Base-by-base conservation (phyloP, 2,329 filamentous ascomycete species). In the Monilinia aucupariae region DNA sequence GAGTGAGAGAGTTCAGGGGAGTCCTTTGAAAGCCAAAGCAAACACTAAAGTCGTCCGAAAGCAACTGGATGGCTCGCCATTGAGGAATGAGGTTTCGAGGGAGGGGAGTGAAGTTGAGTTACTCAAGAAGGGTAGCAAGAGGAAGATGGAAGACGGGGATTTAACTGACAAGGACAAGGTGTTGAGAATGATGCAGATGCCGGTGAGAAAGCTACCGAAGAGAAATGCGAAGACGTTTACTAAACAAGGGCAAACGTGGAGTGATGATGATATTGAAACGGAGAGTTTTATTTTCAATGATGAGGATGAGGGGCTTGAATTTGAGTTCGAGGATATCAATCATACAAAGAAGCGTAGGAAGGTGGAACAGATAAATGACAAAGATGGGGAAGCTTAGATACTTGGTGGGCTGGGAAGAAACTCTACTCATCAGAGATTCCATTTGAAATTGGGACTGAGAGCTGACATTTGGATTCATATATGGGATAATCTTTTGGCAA, bases 251-350 rank as follows among this genome's bases (percentile, higher is more conserved):
- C 15, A 50, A 5, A 50, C 4, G 6, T 17, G 17, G 22, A 50
- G 15, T 37, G 54, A 17, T 10, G 10, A 39, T 39, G 32, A 39
- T 15, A 56, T 8, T 1, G 55, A 37, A 32, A 17, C 20, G 3
- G 32, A 55, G 22, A n/a, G 1, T 15, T 4, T 8, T 2, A 15
- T 37, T 48, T n/a, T 0, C 10, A 3, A 48, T 17, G 17, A 2
- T 37, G 10, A 49, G 22, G 32, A 50, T 3, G 45, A 59, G n/a
- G 27, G 7, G 2, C 12, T 5, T 13, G 20, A 8, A 7, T 59
- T 45, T 50, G 55, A 30, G 0, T 59, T 59, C 37, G 55, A 59
- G 30, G 45, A 59, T 37, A 49, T 50, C 5, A 45, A 59, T 49
- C 39, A 59, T 6, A 39, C 37, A 17, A 50, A 50, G 13, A 59